Evolutionary conservation across 495 filamentous ascomycete genomes (phyloP), one percentile per base, ranked within the genome.

Genomic region (Podospora fimiseda): DNA sequence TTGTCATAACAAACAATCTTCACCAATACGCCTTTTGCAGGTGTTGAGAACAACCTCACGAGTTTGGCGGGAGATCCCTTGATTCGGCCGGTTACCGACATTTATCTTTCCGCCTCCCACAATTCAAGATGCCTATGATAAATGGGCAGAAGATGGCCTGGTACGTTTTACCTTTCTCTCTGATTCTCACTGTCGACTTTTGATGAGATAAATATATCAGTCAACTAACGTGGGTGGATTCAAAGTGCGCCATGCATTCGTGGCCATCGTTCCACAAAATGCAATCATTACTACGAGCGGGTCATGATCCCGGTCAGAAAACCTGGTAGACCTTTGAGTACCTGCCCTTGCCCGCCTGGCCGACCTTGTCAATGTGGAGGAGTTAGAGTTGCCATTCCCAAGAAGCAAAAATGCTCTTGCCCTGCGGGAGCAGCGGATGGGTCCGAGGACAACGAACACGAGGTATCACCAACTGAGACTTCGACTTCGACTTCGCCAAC

Each of bases 211-310:
- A n/a, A n/a, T n/a, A n/a, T n/a, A n/a, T n/a, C n/a, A n/a, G n/a
- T n/a, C n/a, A 11, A 33, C 27, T 33, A 33, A 33, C 27, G 11
- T 33, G 27, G 11, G 11, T 11, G 27, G 11, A 5, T 11, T 33
- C 46, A 47, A 62, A 93, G 88, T 63, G 83, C 85, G 73, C 84
- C 87, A 62, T 94, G 89, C 59, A 88, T 92, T 58, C 85, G 87
- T 48, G 89, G 89, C 47, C 89, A 94, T 68, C 84, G 89, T 59
- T 90, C 89, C 19, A 88, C 88, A 57, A 88, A 85, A 77, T 94
- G 89, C 61, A 81, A 78, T 27, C 88, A 94, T 71, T 81, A 76
- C 48, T 79, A 84, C 51, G 77, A 80, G 41, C 80, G 88, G 56
- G 67, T 89, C 16, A 84, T 94, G 80, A 70, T 89, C 51, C 84